Evolutionary conservation across 306 rosid species (phyloP).

Genomic region (barrel medic (Medicago truncatula)): MtrunA17r5.0-ANR NC_053042.1:45132501-45133000

Average conservation of each 20-base stretch:
- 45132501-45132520: conserved; percentile 69
- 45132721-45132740: background rate
- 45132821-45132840: background rate
- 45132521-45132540: conserved; percentile 60
- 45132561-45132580: background rate
- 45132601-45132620: background rate
- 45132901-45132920: background rate
- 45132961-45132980: background rate
- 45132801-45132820: background rate
- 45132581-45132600: conserved; percentile 1
- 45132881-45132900: background rate
- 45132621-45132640: background rate
- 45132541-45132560: background rate
- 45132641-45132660: background rate
- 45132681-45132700: background rate
- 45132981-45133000: background rate
- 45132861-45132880: background rate
- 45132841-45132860: background rate
- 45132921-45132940: background rate
- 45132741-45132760: background rate
- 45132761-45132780: background rate
- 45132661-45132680: background rate
- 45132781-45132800: conserved; percentile 6
- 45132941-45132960: background rate
- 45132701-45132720: background rate